phyloP scores from a whole-genome alignment of 2,329 filamentous ascomycete genomes.

The Nemania sp. region DNA sequence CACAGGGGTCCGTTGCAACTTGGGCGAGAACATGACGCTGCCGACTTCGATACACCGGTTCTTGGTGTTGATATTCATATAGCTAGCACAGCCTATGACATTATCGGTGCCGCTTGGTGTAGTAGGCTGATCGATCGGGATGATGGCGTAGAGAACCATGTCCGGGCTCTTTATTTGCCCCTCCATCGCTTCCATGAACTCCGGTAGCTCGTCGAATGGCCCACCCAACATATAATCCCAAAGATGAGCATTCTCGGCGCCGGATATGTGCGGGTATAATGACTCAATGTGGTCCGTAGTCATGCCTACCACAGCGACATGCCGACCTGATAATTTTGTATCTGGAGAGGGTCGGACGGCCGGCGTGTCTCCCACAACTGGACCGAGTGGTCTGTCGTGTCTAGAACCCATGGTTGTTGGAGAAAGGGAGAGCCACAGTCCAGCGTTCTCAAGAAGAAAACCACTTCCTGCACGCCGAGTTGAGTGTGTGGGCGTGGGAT shows the following conservation, averaged over 20 bases:
- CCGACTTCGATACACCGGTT: constrained; percentile 70
- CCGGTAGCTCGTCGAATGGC: constrained; percentile 41
- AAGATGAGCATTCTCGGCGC: constrained; percentile 42
- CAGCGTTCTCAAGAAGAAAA: too few relatives aligned
- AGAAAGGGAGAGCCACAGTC: not conserved
- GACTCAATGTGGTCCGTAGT: constrained; percentile 39
- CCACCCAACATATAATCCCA: constrained; percentile 48
- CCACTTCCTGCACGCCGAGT: too few relatives aligned
- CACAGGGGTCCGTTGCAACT: constrained; percentile 64
- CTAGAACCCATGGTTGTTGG: constrained; percentile 23
- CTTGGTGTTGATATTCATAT: constrained; percentile 59
- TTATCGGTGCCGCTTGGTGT: constrained; percentile 29
- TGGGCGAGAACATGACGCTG: constrained; percentile 62
- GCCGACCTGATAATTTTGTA: constrained; percentile 41
- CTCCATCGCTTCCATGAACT: constrained; percentile 41
- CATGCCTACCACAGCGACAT: constrained; percentile 42
- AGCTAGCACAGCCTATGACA: constrained; percentile 45
- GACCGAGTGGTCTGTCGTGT: constrained; percentile 32
- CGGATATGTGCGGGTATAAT: constrained; percentile 44
- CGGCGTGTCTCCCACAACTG: constrained; percentile 31
- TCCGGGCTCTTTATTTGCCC: constrained; percentile 38
- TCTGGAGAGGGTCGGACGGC: constrained; percentile 40
- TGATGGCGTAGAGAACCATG: constrained; percentile 46
- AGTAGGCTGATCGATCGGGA: constrained; percentile 35
- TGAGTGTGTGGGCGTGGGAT: not conserved